These are phyloP conservation scores for Cytospora chrysosperma DNA, from an alignment of 2,329 filamentous ascomycete genomes.

Conservation along the genomic window DNA sequence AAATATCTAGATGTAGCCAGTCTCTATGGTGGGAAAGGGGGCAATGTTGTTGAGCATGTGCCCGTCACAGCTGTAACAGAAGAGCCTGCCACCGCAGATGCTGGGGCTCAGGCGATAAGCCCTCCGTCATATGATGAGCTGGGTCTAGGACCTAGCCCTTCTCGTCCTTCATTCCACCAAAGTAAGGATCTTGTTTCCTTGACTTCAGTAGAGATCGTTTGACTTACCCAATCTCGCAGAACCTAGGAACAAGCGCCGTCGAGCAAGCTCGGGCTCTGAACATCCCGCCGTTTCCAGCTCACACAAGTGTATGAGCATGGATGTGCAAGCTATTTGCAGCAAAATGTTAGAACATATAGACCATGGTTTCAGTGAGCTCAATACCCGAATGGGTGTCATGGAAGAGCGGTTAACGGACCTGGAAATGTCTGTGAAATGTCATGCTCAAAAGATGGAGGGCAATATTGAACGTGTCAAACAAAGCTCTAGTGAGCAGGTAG, in stretches of 20 bases:
- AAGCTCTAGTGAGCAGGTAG: constrained; percentile 12
- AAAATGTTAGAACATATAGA: constrained; percentile 10
- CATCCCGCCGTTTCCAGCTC: neutral
- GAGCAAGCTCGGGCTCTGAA: neutral
- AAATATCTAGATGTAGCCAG: constrained; percentile 6
- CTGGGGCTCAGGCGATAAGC: neutral
- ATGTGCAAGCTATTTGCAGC: neutral
- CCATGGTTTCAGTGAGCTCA: constrained; percentile 4
- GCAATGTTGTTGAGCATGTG: neutral
- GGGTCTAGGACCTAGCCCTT: neutral
- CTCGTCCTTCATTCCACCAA: neutral
- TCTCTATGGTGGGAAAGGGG: constrained; percentile 14
- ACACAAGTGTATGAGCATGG: neutral
- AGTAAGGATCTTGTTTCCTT: neutral
- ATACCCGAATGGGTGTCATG: constrained; percentile 9
- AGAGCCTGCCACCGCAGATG: neutral
- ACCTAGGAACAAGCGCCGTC: constrained; percentile 12
- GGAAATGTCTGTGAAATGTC: constrained; percentile 1
- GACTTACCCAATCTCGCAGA: neutral
- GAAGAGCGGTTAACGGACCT: constrained; percentile 10
- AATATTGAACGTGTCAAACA: neutral
- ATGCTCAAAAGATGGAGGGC: constrained; percentile 1
- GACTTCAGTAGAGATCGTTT: neutral
- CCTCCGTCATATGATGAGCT: constrained; percentile 13
- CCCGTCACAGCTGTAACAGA: neutral